These are phyloP conservation scores for Pugionium dolabratum DNA, from an alignment of 345 rosid species.

Conservation along the genomic window DNA sequence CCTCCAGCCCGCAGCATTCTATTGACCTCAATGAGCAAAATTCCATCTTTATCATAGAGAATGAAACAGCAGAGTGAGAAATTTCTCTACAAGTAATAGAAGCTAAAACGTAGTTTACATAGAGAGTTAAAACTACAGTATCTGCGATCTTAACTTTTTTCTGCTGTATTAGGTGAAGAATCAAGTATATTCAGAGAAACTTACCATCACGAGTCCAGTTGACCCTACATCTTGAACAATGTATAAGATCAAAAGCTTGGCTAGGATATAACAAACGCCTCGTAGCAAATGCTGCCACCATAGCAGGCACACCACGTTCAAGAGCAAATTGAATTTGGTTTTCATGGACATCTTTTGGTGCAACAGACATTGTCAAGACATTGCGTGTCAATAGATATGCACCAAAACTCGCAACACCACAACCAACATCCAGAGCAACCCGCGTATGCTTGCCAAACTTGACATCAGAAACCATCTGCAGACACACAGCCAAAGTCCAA, in stretches of 20 bases:
- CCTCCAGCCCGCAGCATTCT: slow-evolving; percentile 97
- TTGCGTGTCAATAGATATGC: slow-evolving; percentile 79
- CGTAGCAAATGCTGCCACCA: slow-evolving; percentile 96
- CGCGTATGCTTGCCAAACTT: slow-evolving; percentile 71
- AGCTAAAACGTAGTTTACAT: slow-evolving; percentile 11
- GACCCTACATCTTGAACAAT: slow-evolving; percentile 98
- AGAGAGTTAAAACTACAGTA: not conserved
- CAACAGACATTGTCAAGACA: slow-evolving; percentile 82
- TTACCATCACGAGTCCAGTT: slow-evolving; percentile 99
- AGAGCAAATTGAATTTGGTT: slow-evolving; percentile 99
- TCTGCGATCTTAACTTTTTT: not conserved
- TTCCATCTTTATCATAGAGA: slow-evolving; percentile 67
- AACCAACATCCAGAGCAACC: slow-evolving; percentile 88
- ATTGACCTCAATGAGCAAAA: slow-evolving; percentile 91
- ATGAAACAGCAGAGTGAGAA: slow-evolving; percentile 21
- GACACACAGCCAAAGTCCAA: slow-evolving; percentile 23
- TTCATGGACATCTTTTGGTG: slow-evolving; percentile 98
- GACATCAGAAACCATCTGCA: slow-evolving; percentile 85
- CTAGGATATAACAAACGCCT: slow-evolving; percentile 80
- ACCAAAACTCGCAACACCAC: slow-evolving; percentile 99
- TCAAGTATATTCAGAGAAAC: slow-evolving; percentile 24
- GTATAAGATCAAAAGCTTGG: slow-evolving; percentile 96
- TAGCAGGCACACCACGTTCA: slow-evolving; percentile 99
- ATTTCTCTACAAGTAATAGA: not conserved
- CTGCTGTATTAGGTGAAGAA: slow-evolving; percentile 24